phyloP scores from a whole-genome alignment of 768 basidiomycete species.

The Tylopilus plumbeoviolaceoides region DNA sequence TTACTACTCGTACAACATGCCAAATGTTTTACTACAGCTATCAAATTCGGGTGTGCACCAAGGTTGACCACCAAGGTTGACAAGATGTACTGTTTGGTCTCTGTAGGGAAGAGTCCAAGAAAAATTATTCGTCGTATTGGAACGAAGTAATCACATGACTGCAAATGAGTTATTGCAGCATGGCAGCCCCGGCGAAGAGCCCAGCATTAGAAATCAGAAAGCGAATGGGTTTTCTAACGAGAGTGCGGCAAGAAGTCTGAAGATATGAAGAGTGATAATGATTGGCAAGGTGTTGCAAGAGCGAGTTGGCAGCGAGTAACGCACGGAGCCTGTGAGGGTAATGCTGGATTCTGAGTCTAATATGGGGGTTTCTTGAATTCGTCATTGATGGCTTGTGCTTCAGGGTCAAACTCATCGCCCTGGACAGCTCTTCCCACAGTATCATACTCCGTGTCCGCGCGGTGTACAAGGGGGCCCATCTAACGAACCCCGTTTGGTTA shows the following conservation, averaged over 20 bases:
- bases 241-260: background rate
- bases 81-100: background rate
- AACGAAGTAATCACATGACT: background rate
- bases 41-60: background rate
- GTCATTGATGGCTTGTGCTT: conserved; percentile 52
- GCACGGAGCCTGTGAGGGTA: background rate
- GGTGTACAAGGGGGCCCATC: conserved; percentile 65
- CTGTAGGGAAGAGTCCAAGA: background rate
- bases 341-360: conserved; percentile 12
- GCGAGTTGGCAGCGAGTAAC: background rate
- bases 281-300: background rate
- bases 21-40: background rate
- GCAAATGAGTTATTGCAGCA: background rate
- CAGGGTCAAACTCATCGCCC: conserved; percentile 49
- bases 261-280: background rate
- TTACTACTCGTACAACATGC: background rate
- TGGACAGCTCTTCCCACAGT: conserved; percentile 49
- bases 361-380: conserved; percentile 63
- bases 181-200: background rate
- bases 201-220: background rate
- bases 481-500: conserved; percentile 25
- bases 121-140: background rate
- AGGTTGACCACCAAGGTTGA: background rate
- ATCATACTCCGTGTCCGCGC: conserved; percentile 49
- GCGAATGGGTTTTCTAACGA: background rate